Base-by-base conservation (phyloP, 768 basidiomycete genomes). In the Hypholoma sublateritium region DNA sequence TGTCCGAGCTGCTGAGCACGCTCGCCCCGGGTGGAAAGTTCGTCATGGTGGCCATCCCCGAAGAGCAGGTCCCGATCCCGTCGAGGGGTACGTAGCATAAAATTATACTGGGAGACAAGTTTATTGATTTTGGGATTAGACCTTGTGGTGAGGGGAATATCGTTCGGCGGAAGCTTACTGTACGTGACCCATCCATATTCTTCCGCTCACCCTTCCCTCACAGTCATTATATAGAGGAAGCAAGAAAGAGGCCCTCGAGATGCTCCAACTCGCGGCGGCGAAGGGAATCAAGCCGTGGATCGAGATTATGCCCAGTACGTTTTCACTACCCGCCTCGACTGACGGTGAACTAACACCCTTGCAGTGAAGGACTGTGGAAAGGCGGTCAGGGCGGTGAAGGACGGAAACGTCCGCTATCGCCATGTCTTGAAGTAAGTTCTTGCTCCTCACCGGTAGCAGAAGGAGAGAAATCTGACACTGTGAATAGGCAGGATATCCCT, bases 201-300 rank as follows among this genome's bases (percentile, higher is more conserved):
- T 17, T 8, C n/a, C 55, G 12, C 22, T 25, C 2, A 5, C n/a
- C 2, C 59, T 13, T 4, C 67, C 12, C 56, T 70, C 24, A 46
- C 21, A 69, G 67, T 24, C 68, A 67, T 39, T 72, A 75, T 25
- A 63, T 44, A 79, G 86, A 45, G 87, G 85, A 37, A 80, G 74
- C 67, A 85, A 83, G 72, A 72, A 77, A 53, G 85, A 87, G 63
- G 78, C 74, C n/a, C 53, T 76, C 16, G 76, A 78, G 55, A 88
- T 87, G 86, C 75, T 87, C 36, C 68, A 82, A 50, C 76, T 88
- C 28, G 83, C 83, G 1, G 78, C 77, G 5, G 73, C 81, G 59
- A 81, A 86, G 67, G 70, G 73, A 1, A 70, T 87, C 60, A 75
- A 77, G 63, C 76, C 79, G 11, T 82, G 77, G 75, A 73, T 72